Evolutionary conservation across 495 filamentous ascomycete species (phyloP).

Genomic region (Cenococcum geophilum): DNA sequence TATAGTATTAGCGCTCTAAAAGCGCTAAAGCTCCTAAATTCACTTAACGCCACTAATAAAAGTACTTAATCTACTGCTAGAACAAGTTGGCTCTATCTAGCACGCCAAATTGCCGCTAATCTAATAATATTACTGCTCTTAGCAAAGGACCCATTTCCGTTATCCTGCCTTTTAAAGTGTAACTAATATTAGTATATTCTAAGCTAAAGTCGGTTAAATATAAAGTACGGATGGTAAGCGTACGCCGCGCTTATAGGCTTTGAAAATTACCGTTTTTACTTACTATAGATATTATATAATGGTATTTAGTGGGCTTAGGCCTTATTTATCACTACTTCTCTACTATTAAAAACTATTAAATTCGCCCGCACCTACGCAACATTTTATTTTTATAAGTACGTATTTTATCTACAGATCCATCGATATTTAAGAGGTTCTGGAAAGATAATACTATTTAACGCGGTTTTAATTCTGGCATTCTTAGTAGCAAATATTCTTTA

Average conservation of each 20-base stretch:
- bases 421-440: constrained; percentile 6
- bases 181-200: neutral
- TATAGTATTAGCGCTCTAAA: too few species aligned
- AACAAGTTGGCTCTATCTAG: too few species aligned
- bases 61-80: too few species aligned
- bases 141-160: too few species aligned
- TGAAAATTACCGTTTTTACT: neutral
- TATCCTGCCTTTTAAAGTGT: neutral
- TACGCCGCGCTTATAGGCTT: neutral
- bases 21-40: too few species aligned
- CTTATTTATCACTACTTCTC: neutral
- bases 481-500: neutral
- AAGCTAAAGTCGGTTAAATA: neutral
- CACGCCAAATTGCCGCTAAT: too few species aligned
- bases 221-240: neutral
- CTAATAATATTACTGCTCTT: too few species aligned
- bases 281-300: neutral
- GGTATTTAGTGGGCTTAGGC: neutral
- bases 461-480: neutral
- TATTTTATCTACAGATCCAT: constrained; percentile 6
- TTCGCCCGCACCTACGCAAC: neutral
- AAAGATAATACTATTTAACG: neutral
- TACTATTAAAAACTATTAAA: neutral
- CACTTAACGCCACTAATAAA: too few species aligned
- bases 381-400: constrained; percentile 8